Percentiles rank a stretch among this genome's conserved stretches.
These are phyloP conservation scores for Priceomyces carsonii DNA, from an alignment of 805 yeast species.

Conservation along the genomic window DNA sequence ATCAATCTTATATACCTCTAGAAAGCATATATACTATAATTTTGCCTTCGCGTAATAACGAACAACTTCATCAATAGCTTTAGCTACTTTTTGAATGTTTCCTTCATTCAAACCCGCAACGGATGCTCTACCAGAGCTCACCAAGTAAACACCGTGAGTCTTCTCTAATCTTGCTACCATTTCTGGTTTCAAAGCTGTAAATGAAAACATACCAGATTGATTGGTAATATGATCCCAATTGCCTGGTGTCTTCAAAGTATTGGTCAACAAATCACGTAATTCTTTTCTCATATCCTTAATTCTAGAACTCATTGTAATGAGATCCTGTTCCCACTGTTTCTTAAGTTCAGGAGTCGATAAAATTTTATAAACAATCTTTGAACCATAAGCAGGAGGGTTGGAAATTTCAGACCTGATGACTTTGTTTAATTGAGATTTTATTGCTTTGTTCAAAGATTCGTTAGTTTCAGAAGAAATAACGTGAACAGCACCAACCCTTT, in stretches of 20 bases:
- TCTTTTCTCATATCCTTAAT: slow-evolving; percentile 76
- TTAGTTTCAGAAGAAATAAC: slow-evolving; percentile 52
- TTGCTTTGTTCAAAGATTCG: slow-evolving; percentile 50
- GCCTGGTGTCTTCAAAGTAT: slow-evolving; percentile 72
- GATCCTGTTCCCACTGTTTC: slow-evolving; percentile 80
- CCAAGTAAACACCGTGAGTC: slow-evolving; percentile 80
- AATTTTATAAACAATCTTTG: slow-evolving; percentile 80
- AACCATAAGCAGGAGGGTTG: slow-evolving; percentile 95
- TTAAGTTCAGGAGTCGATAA: slow-evolving; percentile 67
- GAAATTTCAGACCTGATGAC: slow-evolving; percentile 84
- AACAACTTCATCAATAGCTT: slow-evolving; percentile 79
- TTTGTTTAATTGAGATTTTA: slow-evolving; percentile 72
- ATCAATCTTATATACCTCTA: neutral
- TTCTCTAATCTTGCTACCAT: slow-evolving; percentile 77
- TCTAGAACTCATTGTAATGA: slow-evolving; percentile 83
- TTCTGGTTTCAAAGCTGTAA: slow-evolving; percentile 77
- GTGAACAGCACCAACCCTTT: slow-evolving; percentile 93
- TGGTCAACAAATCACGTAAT: slow-evolving; percentile 59
- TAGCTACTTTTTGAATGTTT: slow-evolving; percentile 78
- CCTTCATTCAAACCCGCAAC: slow-evolving; percentile 88
- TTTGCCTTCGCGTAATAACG: slow-evolving; percentile 28
- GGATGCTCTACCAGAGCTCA: slow-evolving; percentile 83
- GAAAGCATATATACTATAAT: slow-evolving; percentile 11
- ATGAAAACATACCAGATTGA: slow-evolving; percentile 97
- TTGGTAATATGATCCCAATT: slow-evolving; percentile 87